Evolutionary conservation across 768 basidiomycete species (phyloP), one percentile per base, ranked within the genome.

Genomic region (Lentinus brumalis): DNA sequence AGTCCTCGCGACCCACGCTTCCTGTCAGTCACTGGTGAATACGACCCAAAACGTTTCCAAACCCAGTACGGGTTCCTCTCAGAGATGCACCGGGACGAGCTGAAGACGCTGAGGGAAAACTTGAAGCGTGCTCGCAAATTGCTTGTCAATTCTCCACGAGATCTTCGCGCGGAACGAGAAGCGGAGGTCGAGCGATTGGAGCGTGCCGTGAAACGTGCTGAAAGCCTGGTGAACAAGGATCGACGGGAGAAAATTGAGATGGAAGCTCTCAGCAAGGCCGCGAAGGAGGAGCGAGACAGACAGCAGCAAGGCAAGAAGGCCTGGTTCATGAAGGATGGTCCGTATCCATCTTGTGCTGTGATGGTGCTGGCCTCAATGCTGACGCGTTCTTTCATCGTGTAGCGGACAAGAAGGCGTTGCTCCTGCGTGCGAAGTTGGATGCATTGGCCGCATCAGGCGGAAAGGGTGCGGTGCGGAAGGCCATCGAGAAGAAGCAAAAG

Each of bases 1-100:
- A 84, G 87, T 74, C 72, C 86, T 14, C 85, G 94, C 32, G 95
- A 98, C 75, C 95, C 96, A 1, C 85, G 95, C 50, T 98, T 98
- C 75, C 77, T 89, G 30, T 81, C 86, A 30, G 74, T 89, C 9
- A 79, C 89, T 14, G 94, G 94, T 14, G 79, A 84, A 61, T 86
- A 89, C 65, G 84, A 87, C 15, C 67, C 80, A 0, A 74, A 85
- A 49, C 84, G 84, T 38, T 95, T 92, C 71, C 83, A 79, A 18
- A 70, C 83, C 47, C 84, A 86, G 35, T 97, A 96, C 66, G 77
- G 77, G 1, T 97, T 98, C 72, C 79, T 98, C 31, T 75, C 85
- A 2, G 82, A 83, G 4, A 71, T 89, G 50, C 90, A 88, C 68
- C 71, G 77, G 46, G 75, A 74, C 6, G 95, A 98, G 71, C 79